Conservation (phyloP, 2,329 filamentous ascomycete species). For the Ceratocystis harringtonii region DNA sequence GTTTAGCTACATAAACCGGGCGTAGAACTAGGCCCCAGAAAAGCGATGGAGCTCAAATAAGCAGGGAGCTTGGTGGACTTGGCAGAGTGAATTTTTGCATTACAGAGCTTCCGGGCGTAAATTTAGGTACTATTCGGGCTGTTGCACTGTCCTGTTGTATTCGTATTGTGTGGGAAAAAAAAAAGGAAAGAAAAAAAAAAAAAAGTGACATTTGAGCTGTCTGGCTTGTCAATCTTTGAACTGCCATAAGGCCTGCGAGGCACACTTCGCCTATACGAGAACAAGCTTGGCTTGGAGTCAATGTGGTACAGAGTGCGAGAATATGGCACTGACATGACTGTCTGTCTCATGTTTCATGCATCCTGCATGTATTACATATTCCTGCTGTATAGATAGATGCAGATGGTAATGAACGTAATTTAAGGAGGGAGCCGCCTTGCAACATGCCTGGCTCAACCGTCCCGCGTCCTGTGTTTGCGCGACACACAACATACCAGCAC, state of each 20-base stretch:
- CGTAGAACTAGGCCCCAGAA: not conserved
- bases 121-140: not conserved
- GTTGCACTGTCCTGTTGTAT: not conserved
- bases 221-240: not conserved
- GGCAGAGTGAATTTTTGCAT: not conserved
- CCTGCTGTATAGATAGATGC: too few species aligned
- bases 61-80: not conserved
- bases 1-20: not conserved
- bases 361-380: not conserved
- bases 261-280: not conserved
- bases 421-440: not conserved
- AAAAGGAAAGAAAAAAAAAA: not conserved
- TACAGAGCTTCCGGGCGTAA: not conserved
- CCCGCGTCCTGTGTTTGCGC: not conserved
- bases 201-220: too few species aligned
- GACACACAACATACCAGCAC: not conserved
- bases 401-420: not conserved
- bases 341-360: conserved; percentile 17
- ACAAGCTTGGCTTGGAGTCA: not conserved
- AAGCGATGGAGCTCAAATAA: not conserved
- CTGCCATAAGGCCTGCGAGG: not conserved
- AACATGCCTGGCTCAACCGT: not conserved
- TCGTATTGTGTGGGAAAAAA: not conserved
- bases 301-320: not conserved
- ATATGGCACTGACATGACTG: conserved; percentile 19